Base-by-base conservation (phyloP, 106 monocot genomes). In the Iris macrosiphon region DNA sequence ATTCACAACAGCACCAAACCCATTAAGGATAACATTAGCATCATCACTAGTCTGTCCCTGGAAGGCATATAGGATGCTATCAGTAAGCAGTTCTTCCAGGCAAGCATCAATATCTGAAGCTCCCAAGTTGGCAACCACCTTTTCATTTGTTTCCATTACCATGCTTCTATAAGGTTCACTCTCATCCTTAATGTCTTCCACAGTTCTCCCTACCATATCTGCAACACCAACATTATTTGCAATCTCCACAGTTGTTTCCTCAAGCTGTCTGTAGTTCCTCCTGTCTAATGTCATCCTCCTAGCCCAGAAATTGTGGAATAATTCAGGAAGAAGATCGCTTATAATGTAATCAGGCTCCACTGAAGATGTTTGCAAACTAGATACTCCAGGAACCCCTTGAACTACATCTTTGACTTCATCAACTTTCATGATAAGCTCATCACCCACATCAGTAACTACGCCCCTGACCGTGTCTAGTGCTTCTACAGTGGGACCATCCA, bases 1-100 rank as follows among this genome's bases (percentile, higher is more conserved):
- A 72, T 88, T 88, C 12, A 82, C 83, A 41, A 88, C 88, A 28
- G 88, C 82, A 52, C 82, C 88, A 69, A 88, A 88, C 2, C 88
- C 88, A 75, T 88, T 88, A 53, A 88, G 82, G 72, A 88, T 88
- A 22, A 88, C 88, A 72, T 88, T 88, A 17, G 88, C 82, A 76
- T 88, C 88, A 66, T 88, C 88, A 62, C 82, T 82, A 8, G 88
- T 88, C 33, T 83, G 83, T 46, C 83, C 82, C 52, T 88, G 88
- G 66, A 83, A 88, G 1, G 88, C 82, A 72, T 88, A 88, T n/a
- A 88, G 46, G 40, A 88, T 88, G 2, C 88, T 83, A 69, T 88
- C 88, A 50, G 83, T 88, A 41, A 88, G 74, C 12, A 88, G 72
- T 62, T 83, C 88, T 55, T 88, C 88, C 43, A 83, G 40, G n/a